Conservation (phyloP, 2,329 filamentous ascomycete species). For the Chalaropsis ovoidea region DNA sequence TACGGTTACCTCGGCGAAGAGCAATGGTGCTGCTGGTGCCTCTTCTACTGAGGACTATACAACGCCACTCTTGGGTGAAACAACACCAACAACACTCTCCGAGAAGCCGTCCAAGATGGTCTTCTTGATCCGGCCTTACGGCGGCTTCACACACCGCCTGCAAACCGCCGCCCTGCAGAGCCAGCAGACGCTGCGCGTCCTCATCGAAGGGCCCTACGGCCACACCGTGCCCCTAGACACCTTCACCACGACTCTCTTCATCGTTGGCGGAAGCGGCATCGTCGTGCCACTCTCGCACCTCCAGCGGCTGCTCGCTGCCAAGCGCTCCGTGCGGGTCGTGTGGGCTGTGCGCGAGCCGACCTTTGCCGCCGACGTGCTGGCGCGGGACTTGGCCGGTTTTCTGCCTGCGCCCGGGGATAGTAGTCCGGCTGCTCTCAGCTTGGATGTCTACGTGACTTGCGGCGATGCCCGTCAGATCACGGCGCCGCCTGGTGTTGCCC, state of each 20-base stretch:
- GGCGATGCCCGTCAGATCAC: not conserved
- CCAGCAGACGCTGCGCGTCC: conserved; percentile 31
- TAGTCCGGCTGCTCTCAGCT: not conserved
- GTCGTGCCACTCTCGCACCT: conserved; percentile 37
- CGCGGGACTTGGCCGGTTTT: conserved; percentile 25
- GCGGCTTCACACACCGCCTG: conserved; percentile 37
- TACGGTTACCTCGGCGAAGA: conserved; percentile 25
- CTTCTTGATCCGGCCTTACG: conserved; percentile 40
- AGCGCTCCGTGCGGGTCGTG: conserved; percentile 32
- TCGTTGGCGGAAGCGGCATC: conserved; percentile 40
- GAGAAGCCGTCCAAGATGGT: conserved; percentile 30
- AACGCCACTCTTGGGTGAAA: conserved; percentile 31
- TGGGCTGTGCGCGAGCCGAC: conserved; percentile 38
- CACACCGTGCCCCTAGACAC: conserved; percentile 34
- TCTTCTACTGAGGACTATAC: conserved; percentile 30
- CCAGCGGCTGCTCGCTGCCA: conserved; percentile 28
- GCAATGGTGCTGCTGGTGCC: not conserved
- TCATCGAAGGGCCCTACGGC: conserved; percentile 41
- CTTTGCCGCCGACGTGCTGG: conserved; percentile 33
- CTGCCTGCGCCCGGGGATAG: not conserved
- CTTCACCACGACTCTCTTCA: conserved; percentile 36
- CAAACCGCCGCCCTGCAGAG: conserved; percentile 30
- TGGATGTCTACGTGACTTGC: conserved; percentile 35
- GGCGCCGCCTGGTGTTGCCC: conserved; percentile 26
- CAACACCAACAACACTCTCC: not conserved